A percentile compares a stretch with the other conserved stretches of the same genome.
These are phyloP conservation scores for Effrenium voratum DNA, from an alignment of 73 alveolate species.

Conservation along the genomic window DNA sequence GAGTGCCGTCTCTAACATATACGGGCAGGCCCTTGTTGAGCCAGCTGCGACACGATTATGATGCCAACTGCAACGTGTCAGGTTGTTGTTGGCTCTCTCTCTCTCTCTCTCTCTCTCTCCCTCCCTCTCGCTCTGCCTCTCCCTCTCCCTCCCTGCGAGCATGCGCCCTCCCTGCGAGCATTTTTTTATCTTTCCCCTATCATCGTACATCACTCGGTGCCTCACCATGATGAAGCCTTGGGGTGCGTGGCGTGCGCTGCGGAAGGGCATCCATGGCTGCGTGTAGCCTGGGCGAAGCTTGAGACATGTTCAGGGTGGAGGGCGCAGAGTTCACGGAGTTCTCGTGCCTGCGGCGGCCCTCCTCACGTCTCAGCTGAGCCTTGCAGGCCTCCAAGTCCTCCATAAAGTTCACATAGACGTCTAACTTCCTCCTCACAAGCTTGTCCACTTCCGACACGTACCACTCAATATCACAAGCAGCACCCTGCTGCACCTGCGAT, in stretches of 20 bases:
- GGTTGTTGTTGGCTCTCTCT: too few species aligned
- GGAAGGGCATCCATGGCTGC: slow-evolving; percentile 26
- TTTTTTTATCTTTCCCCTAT: background rate
- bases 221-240: slow-evolving; percentile 14
- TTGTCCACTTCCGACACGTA: slow-evolving; percentile 97
- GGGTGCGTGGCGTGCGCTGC: background rate
- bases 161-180: background rate
- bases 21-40: too few species aligned
- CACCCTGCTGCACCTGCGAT: slow-evolving; percentile 96
- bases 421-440: slow-evolving; percentile 97
- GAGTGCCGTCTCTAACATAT: too few species aligned
- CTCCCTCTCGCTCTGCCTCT: too few species aligned
- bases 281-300: background rate
- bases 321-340: background rate
- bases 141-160: too few species aligned
- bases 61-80: too few species aligned
- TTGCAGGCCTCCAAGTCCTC: slow-evolving; percentile 97
- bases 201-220: slow-evolving; percentile 7
- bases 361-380: slow-evolving; percentile 54
- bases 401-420: slow-evolving; percentile 96
- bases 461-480: slow-evolving; percentile 97
- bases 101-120: too few species aligned
- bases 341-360: background rate
- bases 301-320: background rate
- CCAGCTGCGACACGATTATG: too few species aligned